These are phyloP conservation scores for Hysterangium stoloniferum DNA, from an alignment of 768 basidiomycete genomes.

Conservation along the genomic window DNA sequence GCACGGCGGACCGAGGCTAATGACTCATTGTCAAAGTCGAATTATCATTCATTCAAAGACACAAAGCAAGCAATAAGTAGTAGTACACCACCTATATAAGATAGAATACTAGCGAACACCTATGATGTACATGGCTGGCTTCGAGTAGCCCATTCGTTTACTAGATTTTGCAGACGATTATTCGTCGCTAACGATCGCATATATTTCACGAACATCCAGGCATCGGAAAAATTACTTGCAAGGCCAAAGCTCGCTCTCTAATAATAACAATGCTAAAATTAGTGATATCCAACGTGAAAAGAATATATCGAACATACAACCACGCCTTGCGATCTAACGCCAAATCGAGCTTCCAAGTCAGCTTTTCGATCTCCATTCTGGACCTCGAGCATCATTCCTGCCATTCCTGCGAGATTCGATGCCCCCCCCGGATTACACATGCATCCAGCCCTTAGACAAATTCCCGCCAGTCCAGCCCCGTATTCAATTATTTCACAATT, in stretches of 20 bases:
- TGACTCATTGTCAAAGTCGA: too few species aligned
- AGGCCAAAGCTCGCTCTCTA: slow-evolving; percentile 53
- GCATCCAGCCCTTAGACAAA: slow-evolving; percentile 78
- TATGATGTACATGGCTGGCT: too few species aligned
- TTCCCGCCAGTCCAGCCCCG: slow-evolving; percentile 51
- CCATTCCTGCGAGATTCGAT: slow-evolving; percentile 59
- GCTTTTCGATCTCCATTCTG: slow-evolving; percentile 51
- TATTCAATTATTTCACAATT: slow-evolving; percentile 58
- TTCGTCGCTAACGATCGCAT: slow-evolving; percentile 1
- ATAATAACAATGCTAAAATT: neutral
- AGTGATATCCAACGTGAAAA: slow-evolving; percentile 41
- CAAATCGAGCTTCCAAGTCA: slow-evolving; percentile 50
- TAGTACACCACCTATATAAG: too few species aligned
- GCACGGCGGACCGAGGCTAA: too few species aligned
- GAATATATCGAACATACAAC: slow-evolving; percentile 15
- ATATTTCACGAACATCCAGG: slow-evolving; percentile 30
- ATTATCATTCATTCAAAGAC: too few species aligned
- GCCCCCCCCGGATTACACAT: slow-evolving; percentile 87
- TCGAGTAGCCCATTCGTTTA: neutral
- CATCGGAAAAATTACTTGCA: slow-evolving; percentile 71
- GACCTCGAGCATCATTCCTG: slow-evolving; percentile 54
- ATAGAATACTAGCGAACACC: too few species aligned
- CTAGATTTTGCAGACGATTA: neutral
- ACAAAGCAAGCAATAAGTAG: too few species aligned
- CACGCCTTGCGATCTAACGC: slow-evolving; percentile 62